Evolutionary conservation across 73 alveolate species (phyloP), one percentile per base, ranked within the genome.

Genomic region (Durusdinium trenchii): DNA sequence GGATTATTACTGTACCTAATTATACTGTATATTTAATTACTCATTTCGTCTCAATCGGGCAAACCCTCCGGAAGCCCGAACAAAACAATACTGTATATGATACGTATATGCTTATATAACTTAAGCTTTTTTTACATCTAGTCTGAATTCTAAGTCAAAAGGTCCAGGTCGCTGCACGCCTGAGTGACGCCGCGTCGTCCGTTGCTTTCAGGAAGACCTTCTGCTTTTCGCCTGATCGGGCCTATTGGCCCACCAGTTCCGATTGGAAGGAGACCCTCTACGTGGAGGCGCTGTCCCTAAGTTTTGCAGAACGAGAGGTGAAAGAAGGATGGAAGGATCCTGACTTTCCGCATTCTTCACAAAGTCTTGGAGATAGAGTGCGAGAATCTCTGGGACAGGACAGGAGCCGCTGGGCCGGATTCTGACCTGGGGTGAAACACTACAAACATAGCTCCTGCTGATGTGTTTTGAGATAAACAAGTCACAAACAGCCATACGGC

Each of bases 161-260:
- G n/a, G 81, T 23, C 81, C 81, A 12, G 42, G 16, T 67, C 0
- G 9, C 35, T 16, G 9, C n/a, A 67, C 42, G 46, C 46, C 46
- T 9, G 3, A 30, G 81, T 26, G 81, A 57, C 12, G 12, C 81
- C n/a, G n/a, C n/a, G n/a, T n/a, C n/a, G n/a, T n/a, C n/a, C n/a
- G n/a, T n/a, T n/a, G n/a, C n/a, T n/a, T n/a, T 30, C 45, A 73
- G 84, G 84, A 73, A 73, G 84, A 73, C 84, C 6, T 30, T 14
- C 18, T 73, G 84, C 51, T 73, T 35, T 36, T 73, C 84, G 7
- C 84, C 84, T 73, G 84, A 73, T 40, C 47, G 84, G 36, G 84
- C 51, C 12, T 23, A 35, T 7, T 73, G 84, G 84, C 51, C 84
- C 51, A 30, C 84, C 18, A 73, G 51, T 36, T 35, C 51, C 26